A percentile compares a stretch with the other conserved stretches of the same genome.
These are phyloP conservation scores for Nematodospora valgi DNA, from an alignment of 805 yeast species.

Conservation along the genomic window DNA sequence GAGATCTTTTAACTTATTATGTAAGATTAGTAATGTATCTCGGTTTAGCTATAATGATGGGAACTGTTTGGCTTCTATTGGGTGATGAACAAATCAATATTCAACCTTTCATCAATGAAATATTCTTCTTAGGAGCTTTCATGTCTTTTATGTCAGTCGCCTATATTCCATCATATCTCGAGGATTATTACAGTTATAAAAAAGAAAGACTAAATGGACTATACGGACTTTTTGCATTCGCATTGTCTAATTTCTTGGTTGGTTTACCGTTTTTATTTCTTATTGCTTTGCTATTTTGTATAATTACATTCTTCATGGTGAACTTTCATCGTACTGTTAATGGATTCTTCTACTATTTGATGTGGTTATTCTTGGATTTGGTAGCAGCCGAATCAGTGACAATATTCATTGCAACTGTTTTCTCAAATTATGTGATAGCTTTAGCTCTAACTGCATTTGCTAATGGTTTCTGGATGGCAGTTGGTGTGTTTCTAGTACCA, in stretches of 20 bases:
- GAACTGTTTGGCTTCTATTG: slow-evolving; percentile 28
- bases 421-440: slow-evolving; percentile 35
- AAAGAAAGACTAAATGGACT: slow-evolving; percentile 35
- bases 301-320: slow-evolving; percentile 33
- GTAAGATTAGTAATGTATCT: slow-evolving; percentile 37
- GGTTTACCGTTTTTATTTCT: slow-evolving; percentile 35
- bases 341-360: slow-evolving; percentile 30
- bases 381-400: slow-evolving; percentile 41
- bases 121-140: slow-evolving; percentile 42
- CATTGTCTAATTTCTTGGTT: slow-evolving; percentile 30
- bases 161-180: slow-evolving; percentile 37
- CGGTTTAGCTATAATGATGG: slow-evolving; percentile 40
- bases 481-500: slow-evolving; percentile 38
- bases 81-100: slow-evolving; percentile 25
- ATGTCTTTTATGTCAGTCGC: slow-evolving; percentile 46
- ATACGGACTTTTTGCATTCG: slow-evolving; percentile 34
- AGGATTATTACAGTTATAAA: slow-evolving; percentile 26
- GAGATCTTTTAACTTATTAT: slow-evolving; percentile 35
- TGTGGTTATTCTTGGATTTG: slow-evolving; percentile 38
- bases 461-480: slow-evolving; percentile 44
- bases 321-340: slow-evolving; percentile 24
- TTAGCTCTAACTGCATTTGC: slow-evolving; percentile 39
- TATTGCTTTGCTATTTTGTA: slow-evolving; percentile 27
- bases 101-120: slow-evolving; percentile 33
- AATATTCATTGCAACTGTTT: slow-evolving; percentile 27